A percentile compares a stretch with the other conserved stretches of the same genome.
These are phyloP conservation scores for Excoecaria agallocha DNA, from an alignment of 345 rosid genomes.

Conservation along the genomic window DNA sequence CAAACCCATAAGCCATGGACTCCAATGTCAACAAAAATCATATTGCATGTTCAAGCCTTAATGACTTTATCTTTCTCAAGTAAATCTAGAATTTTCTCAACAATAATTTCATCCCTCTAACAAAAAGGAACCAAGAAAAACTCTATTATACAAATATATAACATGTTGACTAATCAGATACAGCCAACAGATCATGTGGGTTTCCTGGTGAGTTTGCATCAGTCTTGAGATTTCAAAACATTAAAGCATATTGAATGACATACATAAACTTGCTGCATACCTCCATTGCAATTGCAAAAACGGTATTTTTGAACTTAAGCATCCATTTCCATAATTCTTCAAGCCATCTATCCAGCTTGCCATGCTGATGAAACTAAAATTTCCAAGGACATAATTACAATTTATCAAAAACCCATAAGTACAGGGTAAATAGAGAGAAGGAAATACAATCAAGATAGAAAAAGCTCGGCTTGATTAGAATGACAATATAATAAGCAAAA, in stretches of 20 bases:
- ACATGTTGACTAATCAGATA: background rate
- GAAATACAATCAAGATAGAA: background rate
- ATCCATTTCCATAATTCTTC: constrained; percentile 86
- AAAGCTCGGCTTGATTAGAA: background rate
- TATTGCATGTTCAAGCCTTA: background rate
- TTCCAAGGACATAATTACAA: constrained; percentile 11
- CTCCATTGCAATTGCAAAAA: constrained; percentile 62
- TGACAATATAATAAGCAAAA: background rate
- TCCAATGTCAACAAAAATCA: background rate
- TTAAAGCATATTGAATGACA: background rate
- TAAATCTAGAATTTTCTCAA: background rate
- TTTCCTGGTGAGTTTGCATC: background rate
- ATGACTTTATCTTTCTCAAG: background rate
- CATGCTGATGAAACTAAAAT: constrained; percentile 52
- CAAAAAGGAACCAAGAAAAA: background rate
- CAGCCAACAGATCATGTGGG: background rate
- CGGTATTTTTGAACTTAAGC: constrained; percentile 72
- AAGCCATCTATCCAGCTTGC: constrained; percentile 72
- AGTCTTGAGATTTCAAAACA: background rate
- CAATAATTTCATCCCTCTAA: background rate
- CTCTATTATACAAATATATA: background rate
- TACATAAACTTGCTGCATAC: constrained; percentile 29
- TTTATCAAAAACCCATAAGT: background rate
- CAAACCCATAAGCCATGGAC: background rate
- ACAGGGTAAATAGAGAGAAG: background rate